phyloP scores from a whole-genome alignment of 2,329 filamentous ascomycete species.

The Hymenoscyphus albidus region DNA sequence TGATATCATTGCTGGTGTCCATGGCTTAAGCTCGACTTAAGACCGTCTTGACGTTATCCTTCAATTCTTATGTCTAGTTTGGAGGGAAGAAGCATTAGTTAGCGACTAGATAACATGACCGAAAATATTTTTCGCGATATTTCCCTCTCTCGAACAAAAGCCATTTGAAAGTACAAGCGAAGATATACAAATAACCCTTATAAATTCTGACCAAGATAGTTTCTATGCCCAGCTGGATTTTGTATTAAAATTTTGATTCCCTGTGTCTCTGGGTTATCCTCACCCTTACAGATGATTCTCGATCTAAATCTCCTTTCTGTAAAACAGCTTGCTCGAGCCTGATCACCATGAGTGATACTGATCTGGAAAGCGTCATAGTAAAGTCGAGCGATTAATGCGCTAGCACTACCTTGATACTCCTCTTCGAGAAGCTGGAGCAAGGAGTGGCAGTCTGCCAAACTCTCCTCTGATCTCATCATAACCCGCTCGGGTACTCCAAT shows the following conservation, averaged over 20 bases:
- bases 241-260: conserved; percentile 12
- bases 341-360: conserved; percentile 39
- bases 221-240: conserved; percentile 9
- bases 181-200: too few species aligned
- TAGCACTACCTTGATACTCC: conserved; percentile 18
- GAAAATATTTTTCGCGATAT: background rate
- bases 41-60: background rate
- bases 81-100: background rate
- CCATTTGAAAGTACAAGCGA: too few species aligned
- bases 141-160: too few species aligned
- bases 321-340: conserved; percentile 41
- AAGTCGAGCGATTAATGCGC: conserved; percentile 28
- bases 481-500: conserved; percentile 32
- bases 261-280: conserved; percentile 36
- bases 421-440: conserved; percentile 31
- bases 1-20: background rate
- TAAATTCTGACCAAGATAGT: too few species aligned
- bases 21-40: background rate
- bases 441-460: conserved; percentile 29
- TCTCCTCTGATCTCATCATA: conserved; percentile 24
- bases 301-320: conserved; percentile 36
- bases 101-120: background rate
- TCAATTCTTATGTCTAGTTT: background rate
- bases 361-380: conserved; percentile 45
- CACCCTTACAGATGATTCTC: conserved; percentile 37